Evolutionary conservation across 2,329 filamentous ascomycete species (phyloP).

Genomic region (Beauveria caledonica): DNA sequence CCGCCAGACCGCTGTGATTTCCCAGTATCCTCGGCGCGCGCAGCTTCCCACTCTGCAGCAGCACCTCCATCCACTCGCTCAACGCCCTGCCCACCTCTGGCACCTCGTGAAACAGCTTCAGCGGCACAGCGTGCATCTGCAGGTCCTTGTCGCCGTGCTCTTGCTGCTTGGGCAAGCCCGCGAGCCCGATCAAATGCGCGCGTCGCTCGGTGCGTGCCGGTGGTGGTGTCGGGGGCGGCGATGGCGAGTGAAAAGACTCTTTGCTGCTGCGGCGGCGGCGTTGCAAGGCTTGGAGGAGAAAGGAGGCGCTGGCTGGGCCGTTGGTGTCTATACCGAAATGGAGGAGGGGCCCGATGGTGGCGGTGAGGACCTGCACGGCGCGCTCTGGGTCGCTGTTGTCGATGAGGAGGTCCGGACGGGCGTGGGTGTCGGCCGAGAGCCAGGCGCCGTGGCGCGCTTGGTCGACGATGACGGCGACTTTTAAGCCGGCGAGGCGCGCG

Average conservation of each 20-base stretch:
- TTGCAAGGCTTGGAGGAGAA: conserved; percentile 45
- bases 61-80: conserved; percentile 57
- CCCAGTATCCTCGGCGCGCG: conserved; percentile 57
- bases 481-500: conserved; percentile 56
- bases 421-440: conserved; percentile 36
- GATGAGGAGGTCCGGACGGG: conserved; percentile 54
- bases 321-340: conserved; percentile 63
- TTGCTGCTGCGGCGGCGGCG: too few species aligned
- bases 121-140: conserved; percentile 57
- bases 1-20: conserved; percentile 53
- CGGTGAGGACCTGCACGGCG: conserved; percentile 56
- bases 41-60: conserved; percentile 48
- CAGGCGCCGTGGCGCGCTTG: conserved; percentile 55
- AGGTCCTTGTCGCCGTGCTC: conserved; percentile 33
- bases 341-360: conserved; percentile 47
- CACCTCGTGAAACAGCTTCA: conserved; percentile 67
- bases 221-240: conserved; percentile 31
- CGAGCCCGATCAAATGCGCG: conserved; percentile 57
- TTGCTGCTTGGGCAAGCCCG: conserved; percentile 57
- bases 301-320: conserved; percentile 53
- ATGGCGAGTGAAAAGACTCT: conserved; percentile 17
- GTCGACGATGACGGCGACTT: conserved; percentile 59
- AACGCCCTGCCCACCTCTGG: conserved; percentile 54
- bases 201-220: conserved; percentile 14
- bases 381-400: conserved; percentile 58